Conservation (phyloP, 2,329 filamentous ascomycete genomes). For the Emericellopsis cladophorae region DNA sequence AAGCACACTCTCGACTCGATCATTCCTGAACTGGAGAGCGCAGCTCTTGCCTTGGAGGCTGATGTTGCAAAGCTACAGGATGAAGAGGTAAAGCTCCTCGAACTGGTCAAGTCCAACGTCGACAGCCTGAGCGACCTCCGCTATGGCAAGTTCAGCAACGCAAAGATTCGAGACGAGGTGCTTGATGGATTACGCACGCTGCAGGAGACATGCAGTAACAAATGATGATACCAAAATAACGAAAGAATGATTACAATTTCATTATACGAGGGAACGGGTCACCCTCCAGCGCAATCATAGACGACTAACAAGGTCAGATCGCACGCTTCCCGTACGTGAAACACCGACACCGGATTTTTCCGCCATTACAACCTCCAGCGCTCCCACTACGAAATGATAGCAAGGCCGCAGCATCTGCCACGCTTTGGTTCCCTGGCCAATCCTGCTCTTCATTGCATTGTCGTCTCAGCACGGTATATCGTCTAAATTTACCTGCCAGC, state of each 20-base stretch:
- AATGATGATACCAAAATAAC: constrained; percentile 10
- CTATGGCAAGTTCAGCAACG: constrained; percentile 62
- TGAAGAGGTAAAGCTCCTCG: constrained; percentile 47
- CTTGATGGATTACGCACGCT: constrained; percentile 45
- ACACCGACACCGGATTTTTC: too few relatives aligned
- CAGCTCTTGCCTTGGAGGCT: constrained; percentile 50
- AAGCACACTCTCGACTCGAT: constrained; percentile 53
- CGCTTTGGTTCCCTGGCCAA: too few relatives aligned
- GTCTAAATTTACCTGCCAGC: background rate
- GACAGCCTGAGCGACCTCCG: constrained; percentile 70
- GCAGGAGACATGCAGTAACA: constrained; percentile 47
- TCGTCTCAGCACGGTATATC: too few relatives aligned
- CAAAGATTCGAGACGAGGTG: constrained; percentile 51
- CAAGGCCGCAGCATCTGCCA: too few relatives aligned
- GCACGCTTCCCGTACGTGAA: too few relatives aligned
- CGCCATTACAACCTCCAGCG: too few relatives aligned
- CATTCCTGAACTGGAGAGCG: constrained; percentile 55
- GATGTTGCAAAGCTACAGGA: constrained; percentile 55
- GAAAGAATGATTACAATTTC: background rate
- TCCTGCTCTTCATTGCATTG: too few relatives aligned
- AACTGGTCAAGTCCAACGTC: constrained; percentile 51
- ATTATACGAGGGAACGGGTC: too few relatives aligned
- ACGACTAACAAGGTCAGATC: too few relatives aligned
- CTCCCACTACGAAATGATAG: too few relatives aligned
- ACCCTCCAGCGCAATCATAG: too few relatives aligned